These are phyloP conservation scores for Coelastrella sp. DNA, from an alignment of 139 green algal species.

Conservation along the genomic window DNA sequence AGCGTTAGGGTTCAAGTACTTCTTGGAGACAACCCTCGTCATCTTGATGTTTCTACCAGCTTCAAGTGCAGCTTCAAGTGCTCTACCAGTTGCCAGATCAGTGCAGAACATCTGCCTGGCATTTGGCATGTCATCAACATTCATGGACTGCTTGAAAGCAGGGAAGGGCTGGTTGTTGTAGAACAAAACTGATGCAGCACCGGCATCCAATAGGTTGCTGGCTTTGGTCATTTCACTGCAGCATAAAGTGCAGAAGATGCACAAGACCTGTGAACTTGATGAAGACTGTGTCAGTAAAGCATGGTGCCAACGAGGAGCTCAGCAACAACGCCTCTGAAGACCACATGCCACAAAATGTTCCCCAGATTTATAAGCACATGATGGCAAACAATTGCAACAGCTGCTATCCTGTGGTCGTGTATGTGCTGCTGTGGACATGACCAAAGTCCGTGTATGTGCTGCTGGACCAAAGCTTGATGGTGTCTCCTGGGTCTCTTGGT, in stretches of 20 bases:
- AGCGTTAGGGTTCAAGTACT: constrained; percentile 39
- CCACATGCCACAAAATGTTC: no score
- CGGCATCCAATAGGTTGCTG: neutral
- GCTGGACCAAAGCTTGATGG: neutral
- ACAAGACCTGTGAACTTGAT: neutral
- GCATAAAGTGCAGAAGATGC: neutral
- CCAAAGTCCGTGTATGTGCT: neutral
- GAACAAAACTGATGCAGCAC: constrained; percentile 4
- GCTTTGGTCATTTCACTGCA: constrained; percentile 31
- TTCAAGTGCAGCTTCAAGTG: neutral
- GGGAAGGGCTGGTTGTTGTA: constrained; percentile 4
- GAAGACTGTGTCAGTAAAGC: neutral
- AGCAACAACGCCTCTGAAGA: no score
- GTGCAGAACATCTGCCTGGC: constrained; percentile 8
- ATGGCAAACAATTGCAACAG: no score
- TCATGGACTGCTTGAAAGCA: constrained; percentile 23
- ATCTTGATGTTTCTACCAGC: neutral
- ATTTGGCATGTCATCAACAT: neutral
- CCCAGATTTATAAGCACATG: no score
- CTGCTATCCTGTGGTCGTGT: no score
- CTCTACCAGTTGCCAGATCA: constrained; percentile 3
- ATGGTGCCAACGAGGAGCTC: no score
- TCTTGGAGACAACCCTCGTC: neutral
- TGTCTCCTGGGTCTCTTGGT: neutral
- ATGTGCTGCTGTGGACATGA: no score